Percentiles rank a stretch among this genome's conserved stretches.
phyloP scores from a whole-genome alignment of 176 grass and related monocot genomes.

The maize (Zea mays) region Zm-B73-REFERENCE-NAM-5.0 NC_050105.1:147013001-147013500 shows the following conservation, averaged over 20 bases:
- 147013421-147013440: no score
- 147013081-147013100: slow-evolving; percentile 75
- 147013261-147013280: background rate
- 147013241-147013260: slow-evolving; percentile 7
- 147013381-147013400: no score
- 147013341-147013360: slow-evolving; percentile 13
- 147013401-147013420: no score
- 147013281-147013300: background rate
- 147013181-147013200: slow-evolving; percentile 24
- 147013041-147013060: slow-evolving; percentile 79
- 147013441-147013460: no score
- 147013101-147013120: slow-evolving; percentile 80
- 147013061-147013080: slow-evolving; percentile 89
- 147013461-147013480: no score
- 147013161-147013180: slow-evolving; percentile 41
- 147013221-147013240: background rate
- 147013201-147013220: background rate
- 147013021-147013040: slow-evolving; percentile 77
- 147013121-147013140: slow-evolving; percentile 72
- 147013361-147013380: background rate
- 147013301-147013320: background rate
- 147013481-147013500: no score
- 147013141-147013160: slow-evolving; percentile 59
- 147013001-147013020: slow-evolving; percentile 66
- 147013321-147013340: background rate